Evolutionary conservation across 2,329 filamentous ascomycete genomes (phyloP).

Genomic region (Hirsutella rhossiliensis): DNA sequence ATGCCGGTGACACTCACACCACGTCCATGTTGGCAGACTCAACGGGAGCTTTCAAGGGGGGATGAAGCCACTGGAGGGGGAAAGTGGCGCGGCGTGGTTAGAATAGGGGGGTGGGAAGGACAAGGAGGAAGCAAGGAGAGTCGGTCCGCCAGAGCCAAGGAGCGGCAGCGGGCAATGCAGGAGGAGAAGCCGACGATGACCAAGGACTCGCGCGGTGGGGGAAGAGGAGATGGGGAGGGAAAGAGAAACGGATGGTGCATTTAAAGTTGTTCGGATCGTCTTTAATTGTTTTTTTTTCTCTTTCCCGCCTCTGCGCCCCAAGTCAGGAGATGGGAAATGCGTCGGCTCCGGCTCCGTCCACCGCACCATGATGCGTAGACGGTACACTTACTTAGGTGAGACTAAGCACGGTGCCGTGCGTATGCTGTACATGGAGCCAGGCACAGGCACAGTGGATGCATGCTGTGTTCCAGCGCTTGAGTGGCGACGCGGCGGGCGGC

Average conservation of each 20-base stretch:
- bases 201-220: background rate
- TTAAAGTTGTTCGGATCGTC: background rate
- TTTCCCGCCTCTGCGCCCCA: background rate
- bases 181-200: background rate
- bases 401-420: background rate
- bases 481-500: background rate
- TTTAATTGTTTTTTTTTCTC: slow-evolving; percentile 1
- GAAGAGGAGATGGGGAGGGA: background rate
- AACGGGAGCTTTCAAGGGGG: background rate
- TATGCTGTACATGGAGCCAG: background rate
- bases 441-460: background rate
- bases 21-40: slow-evolving; percentile 18
- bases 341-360: background rate
- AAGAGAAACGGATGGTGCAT: background rate
- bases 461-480: background rate
- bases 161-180: background rate
- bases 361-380: background rate
- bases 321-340: slow-evolving; percentile 8
- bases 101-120: background rate
- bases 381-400: background rate
- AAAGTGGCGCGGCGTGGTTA: background rate
- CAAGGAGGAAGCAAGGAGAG: background rate
- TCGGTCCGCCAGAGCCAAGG: background rate
- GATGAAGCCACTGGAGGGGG: background rate
- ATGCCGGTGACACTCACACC: slow-evolving; percentile 13